Evolutionary conservation across 495 filamentous ascomycete genomes (phyloP).

Genomic region (Filosporella fistucella): DNA sequence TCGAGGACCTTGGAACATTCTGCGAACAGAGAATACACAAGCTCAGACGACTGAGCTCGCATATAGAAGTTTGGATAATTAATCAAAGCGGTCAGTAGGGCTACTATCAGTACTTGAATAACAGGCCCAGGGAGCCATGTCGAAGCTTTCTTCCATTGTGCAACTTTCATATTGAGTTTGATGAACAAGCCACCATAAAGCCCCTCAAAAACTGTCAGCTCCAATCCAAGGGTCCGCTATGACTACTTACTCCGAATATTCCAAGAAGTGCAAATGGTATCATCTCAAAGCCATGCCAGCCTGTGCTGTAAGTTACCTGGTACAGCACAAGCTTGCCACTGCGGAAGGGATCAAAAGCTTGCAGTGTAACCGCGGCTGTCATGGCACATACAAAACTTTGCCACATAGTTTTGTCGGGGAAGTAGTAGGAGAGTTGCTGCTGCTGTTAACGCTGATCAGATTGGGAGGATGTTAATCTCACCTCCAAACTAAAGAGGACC

Average conservation of each 20-base stretch:
- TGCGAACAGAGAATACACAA: slow-evolving; percentile 87
- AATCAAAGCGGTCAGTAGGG: slow-evolving; percentile 76
- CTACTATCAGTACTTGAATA: slow-evolving; percentile 68
- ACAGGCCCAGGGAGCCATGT: slow-evolving; percentile 62
- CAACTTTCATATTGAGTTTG: slow-evolving; percentile 85
- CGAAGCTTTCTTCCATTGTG: slow-evolving; percentile 69
- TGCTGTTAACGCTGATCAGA: neutral
- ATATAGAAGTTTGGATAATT: slow-evolving; percentile 96
- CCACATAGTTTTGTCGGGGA: slow-evolving; percentile 99
- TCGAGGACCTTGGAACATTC: slow-evolving; percentile 76
- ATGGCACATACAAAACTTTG: slow-evolving; percentile 98
- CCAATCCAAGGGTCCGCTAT: neutral
- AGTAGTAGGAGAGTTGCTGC: slow-evolving; percentile 91
- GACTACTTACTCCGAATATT: slow-evolving; percentile 58
- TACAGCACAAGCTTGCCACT: slow-evolving; percentile 96
- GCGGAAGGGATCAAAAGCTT: slow-evolving; percentile 90
- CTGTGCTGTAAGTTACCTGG: slow-evolving; percentile 87
- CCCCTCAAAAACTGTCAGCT: slow-evolving; percentile 35
- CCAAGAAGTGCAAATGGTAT: slow-evolving; percentile 85
- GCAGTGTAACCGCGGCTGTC: slow-evolving; percentile 90
- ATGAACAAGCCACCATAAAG: slow-evolving; percentile 94
- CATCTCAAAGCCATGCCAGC: slow-evolving; percentile 94
- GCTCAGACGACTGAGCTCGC: slow-evolving; percentile 84
- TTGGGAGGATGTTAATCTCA: slow-evolving; percentile 27
- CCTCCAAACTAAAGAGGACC: slow-evolving; percentile 87